Conservation (phyloP, 768 basidiomycete species). For the Tephrocybe sp. region DNA sequence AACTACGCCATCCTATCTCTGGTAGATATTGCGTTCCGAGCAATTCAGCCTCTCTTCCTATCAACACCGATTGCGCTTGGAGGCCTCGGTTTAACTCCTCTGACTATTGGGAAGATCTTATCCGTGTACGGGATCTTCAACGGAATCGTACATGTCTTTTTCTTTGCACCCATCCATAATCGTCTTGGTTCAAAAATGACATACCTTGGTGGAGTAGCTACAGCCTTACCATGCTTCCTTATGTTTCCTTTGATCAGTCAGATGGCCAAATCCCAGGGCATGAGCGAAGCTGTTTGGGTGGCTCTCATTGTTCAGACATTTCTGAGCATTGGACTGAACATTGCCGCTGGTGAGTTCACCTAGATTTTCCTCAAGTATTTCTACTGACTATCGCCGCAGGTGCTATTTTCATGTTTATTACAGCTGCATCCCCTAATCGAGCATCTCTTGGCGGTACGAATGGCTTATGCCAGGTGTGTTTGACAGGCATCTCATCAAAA, state of each 20-base stretch:
- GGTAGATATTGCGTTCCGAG: conserved; percentile 63
- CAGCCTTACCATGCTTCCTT: conserved; percentile 49
- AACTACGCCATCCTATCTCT: conserved; percentile 69
- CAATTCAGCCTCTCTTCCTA: conserved; percentile 68
- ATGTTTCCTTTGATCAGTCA: conserved; percentile 60
- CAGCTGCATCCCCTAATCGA: conserved; percentile 61
- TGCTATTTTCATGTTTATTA: conserved; percentile 69
- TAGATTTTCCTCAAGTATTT: not conserved
- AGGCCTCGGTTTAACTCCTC: conserved; percentile 67
- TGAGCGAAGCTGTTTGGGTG: conserved; percentile 45
- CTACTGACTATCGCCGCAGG: conserved; percentile 28
- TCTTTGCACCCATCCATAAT: conserved; percentile 61
- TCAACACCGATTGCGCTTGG: conserved; percentile 69
- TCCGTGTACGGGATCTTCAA: conserved; percentile 60
- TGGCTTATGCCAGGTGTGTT: conserved; percentile 32
- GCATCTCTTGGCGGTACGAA: conserved; percentile 73
- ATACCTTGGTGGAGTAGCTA: conserved; percentile 49
- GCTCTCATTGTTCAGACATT: conserved; percentile 48
- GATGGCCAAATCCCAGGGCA: conserved; percentile 48
- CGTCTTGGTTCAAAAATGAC: conserved; percentile 62
- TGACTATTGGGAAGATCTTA: conserved; percentile 62
- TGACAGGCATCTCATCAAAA: not conserved
- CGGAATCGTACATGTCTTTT: conserved; percentile 63
- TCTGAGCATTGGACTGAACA: conserved; percentile 42
- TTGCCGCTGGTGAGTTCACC: conserved; percentile 52